Base-by-base conservation (phyloP, 768 basidiomycete species). In the Serpula lacrymans region DNA sequence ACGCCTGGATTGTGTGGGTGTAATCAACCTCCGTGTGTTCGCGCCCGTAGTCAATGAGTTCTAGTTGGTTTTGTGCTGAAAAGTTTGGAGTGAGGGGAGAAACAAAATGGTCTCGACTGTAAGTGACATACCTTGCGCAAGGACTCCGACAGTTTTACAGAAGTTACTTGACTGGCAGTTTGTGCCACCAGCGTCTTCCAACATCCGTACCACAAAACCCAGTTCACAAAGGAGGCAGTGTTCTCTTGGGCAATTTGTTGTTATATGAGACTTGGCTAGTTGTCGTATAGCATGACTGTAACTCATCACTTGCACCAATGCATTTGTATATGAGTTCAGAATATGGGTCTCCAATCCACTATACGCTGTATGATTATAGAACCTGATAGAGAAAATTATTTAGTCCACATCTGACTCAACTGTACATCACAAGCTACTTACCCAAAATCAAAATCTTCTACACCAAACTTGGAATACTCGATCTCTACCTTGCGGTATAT, bases 381-480 rank as follows among this genome's bases (percentile, higher is more conserved):
- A 98, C 2, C 92, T 94, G 45, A 2, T 45, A 12, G 39, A 23
- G 23, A 11, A 12, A 43, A 29, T 25, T 23, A 21, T 39, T 38
- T 34, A 42, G 14, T 36, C 27, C 42, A 30, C 29, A 11, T 18
- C 4, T 32, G 6, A 7, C 13, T 24, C 13, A 29, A 24, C 14
- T 21, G 37, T 29, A 10, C 28, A 10, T 14, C 21, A 7, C 28
- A 24, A 13, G 11, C 0, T 10, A 59, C 75, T 41, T 58, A 91
- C 93, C 77, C 95, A 54, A 99, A 99, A 63, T 99, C 96, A 54
- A 99, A 99, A 62, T 99, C 95, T 58, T 97, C 95, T 13, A 98
- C 90, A 4, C 95, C 95, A 54, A 99, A 99, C 55, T 94, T 95
- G 27, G 90, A 94, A 59, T 99, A 99, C 62, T 94, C 91, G 54